These are phyloP conservation scores for Thymus mandschuricus DNA, from an alignment of 257 asterid genomes.

Conservation along the genomic window DNA sequence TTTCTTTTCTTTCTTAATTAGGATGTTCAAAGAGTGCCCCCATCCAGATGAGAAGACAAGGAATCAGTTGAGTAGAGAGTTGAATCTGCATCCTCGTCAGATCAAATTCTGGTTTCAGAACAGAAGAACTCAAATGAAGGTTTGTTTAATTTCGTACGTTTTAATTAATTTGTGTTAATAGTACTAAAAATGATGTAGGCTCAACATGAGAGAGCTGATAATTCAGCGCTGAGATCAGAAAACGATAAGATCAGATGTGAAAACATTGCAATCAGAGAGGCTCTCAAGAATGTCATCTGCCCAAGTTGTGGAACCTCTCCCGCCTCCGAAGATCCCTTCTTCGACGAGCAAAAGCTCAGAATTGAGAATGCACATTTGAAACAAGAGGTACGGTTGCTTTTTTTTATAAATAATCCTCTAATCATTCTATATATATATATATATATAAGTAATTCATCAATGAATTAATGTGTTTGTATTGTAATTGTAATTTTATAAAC, in stretches of 20 bases:
- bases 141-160: not conserved
- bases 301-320: slow-evolving; percentile 92
- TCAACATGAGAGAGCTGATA: slow-evolving; percentile 81
- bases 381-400: no score
- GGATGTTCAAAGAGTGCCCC: slow-evolving; percentile 85
- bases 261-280: slow-evolving; percentile 84
- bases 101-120: slow-evolving; percentile 99
- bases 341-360: slow-evolving; percentile 79
- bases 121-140: slow-evolving; percentile 98
- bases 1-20: slow-evolving; percentile 29
- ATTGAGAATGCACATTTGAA: slow-evolving; percentile 76
- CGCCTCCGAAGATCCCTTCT: slow-evolving; percentile 66
- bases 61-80: slow-evolving; percentile 79
- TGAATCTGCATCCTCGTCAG: slow-evolving; percentile 83
- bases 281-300: slow-evolving; percentile 80
- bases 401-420: no score
- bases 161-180: no score
- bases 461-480: no score
- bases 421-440: no score
- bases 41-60: slow-evolving; percentile 98
- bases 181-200: no score
- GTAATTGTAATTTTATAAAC: no score
- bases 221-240: slow-evolving; percentile 62
- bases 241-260: slow-evolving; percentile 84
- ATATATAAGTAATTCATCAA: no score